Percentiles rank a stretch among this genome's conserved stretches.
These are phyloP conservation scores for Trametes pubescens DNA, from an alignment of 1,284 basidiomycete species.

Conservation along the genomic window DNA sequence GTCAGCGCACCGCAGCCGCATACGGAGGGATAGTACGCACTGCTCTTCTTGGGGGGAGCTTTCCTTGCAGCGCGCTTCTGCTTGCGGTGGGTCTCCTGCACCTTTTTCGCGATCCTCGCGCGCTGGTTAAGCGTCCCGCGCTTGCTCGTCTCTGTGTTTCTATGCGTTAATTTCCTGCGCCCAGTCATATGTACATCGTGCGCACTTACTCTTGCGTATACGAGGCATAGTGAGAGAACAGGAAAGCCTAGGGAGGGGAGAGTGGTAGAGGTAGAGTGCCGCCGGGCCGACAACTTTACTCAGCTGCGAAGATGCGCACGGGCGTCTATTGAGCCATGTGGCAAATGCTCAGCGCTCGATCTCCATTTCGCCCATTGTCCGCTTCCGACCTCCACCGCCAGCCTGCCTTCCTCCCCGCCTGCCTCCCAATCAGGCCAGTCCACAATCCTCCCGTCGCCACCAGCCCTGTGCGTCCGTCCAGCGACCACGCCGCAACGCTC, in stretches of 20 bases:
- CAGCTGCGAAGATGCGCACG: not conserved
- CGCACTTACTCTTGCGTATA: conserved; percentile 73
- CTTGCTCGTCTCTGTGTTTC: conserved; percentile 83
- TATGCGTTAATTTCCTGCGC: conserved; percentile 9
- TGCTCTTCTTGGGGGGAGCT: conserved; percentile 90
- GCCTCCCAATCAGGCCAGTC: too few species aligned
- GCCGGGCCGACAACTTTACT: conserved; percentile 25
- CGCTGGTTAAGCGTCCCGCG: conserved; percentile 79
- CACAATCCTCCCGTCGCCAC: conserved; percentile 1
- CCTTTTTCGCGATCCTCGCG: conserved; percentile 82
- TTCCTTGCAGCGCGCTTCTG: conserved; percentile 85
- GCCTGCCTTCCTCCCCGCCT: conserved; percentile 18
- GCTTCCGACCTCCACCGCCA: conserved; percentile 26
- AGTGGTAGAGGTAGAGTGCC: conserved; percentile 6
- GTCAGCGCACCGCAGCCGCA: conserved; percentile 3
- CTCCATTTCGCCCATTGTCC: conserved; percentile 25
- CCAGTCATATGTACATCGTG: not conserved
- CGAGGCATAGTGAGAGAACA: conserved; percentile 63
- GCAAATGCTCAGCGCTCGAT: conserved; percentile 17
- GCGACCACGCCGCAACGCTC: not conserved
- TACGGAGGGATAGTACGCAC: conserved; percentile 58
- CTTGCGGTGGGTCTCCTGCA: conserved; percentile 73
- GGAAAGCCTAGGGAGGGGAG: not conserved
- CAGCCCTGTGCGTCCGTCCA: not conserved
- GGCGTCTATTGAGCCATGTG: conserved; percentile 2